Evolutionary conservation across 805 yeast genomes (phyloP).

Genomic region (Suhomyces prunicola): DNA sequence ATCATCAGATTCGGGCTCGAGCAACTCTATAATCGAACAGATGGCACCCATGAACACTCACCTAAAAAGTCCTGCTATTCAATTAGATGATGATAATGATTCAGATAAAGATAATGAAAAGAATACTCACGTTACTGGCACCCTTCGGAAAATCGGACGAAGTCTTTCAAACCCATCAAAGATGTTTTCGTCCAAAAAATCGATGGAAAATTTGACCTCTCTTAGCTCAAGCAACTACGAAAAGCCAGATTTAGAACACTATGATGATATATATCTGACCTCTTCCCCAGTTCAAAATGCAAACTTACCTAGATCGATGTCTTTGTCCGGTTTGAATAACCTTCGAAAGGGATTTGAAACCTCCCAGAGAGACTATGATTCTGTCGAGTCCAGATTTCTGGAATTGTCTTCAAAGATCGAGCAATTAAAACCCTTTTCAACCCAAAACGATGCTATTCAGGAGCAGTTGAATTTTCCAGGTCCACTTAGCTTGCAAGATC

Average conservation of each 20-base stretch:
- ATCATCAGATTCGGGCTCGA: background rate
- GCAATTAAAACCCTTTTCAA: background rate
- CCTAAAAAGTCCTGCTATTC: background rate
- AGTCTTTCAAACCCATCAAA: conserved; percentile 16
- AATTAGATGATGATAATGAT: background rate
- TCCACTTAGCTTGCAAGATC: conserved; percentile 27
- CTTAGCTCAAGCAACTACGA: background rate
- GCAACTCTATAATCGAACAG: conserved; percentile 13
- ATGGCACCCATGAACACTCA: conserved; percentile 10
- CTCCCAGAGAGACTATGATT: conserved; percentile 19
- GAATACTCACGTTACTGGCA: background rate
- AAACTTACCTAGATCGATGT: conserved; percentile 31
- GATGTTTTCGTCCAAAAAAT: conserved; percentile 12
- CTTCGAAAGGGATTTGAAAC: conserved; percentile 35
- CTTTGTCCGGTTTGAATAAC: conserved; percentile 29
- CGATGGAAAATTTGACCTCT: conserved; percentile 1
- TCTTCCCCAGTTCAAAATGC: conserved; percentile 6
- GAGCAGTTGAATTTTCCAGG: conserved; percentile 8
- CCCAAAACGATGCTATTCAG: background rate
- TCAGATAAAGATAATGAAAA: background rate
- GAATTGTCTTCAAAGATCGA: conserved; percentile 3
- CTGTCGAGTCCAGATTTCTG: conserved; percentile 24
- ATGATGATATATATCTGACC: background rate
- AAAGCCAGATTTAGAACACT: conserved; percentile 7
- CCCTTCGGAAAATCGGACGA: conserved; percentile 17